These are phyloP conservation scores for Alternaria viburni DNA, from an alignment of 2,329 filamentous ascomycete species.

Conservation along the genomic window DNA sequence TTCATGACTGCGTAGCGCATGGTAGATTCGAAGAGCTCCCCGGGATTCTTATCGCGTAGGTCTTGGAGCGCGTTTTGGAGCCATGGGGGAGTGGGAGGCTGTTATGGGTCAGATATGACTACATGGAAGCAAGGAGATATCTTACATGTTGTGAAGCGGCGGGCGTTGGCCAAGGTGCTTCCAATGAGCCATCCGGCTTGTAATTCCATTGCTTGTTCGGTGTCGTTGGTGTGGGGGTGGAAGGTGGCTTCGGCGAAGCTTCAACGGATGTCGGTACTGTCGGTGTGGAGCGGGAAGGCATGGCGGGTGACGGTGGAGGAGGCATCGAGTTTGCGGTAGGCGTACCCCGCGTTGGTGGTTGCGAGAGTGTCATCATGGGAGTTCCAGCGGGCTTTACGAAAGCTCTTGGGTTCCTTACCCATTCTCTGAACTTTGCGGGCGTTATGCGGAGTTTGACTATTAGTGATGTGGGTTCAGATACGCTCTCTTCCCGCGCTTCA, in stretches of 20 bases:
- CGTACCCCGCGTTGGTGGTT: conserved; percentile 57
- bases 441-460: conserved; percentile 78
- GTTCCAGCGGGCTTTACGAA: conserved; percentile 51
- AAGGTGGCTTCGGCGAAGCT: conserved; percentile 38
- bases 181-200: conserved; percentile 64
- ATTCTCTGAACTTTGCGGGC: conserved; percentile 73
- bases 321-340: conserved; percentile 64
- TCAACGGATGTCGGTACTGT: conserved; percentile 29
- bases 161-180: conserved; percentile 66
- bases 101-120: conserved; percentile 24
- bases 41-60: conserved; percentile 73
- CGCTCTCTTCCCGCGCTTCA: conserved; percentile 77
- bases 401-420: conserved; percentile 63
- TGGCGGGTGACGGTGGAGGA: conserved; percentile 56
- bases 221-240: conserved; percentile 47
- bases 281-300: conserved; percentile 44
- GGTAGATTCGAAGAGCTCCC: conserved; percentile 83
- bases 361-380: conserved; percentile 54
- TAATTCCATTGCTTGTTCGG: conserved; percentile 46
- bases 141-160: conserved; percentile 70
- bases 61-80: conserved; percentile 74
- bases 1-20: conserved; percentile 92
- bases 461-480: conserved; percentile 67
- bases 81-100: conserved; percentile 90
- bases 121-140: neutral